Evolutionary conservation across 164 flowering plant species (phyloP).

Genomic region (Annona cherimola): DNA sequence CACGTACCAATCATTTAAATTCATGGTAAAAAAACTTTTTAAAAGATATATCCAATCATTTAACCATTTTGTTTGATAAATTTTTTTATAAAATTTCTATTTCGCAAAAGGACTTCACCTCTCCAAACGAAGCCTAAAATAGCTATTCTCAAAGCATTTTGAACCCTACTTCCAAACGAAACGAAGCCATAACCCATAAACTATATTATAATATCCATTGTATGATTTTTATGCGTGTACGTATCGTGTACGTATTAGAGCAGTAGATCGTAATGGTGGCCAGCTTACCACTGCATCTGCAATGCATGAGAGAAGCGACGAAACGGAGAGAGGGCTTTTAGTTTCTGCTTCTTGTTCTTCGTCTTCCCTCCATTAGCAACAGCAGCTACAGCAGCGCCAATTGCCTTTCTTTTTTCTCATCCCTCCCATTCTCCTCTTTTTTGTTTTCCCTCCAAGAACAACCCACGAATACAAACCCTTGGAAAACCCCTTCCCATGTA

Average conservation of each 20-base stretch:
- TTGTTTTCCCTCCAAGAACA: slow-evolving; percentile 3
- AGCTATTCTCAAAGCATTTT: too few relatives aligned
- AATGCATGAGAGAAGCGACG: slow-evolving; percentile 13
- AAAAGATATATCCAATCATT: too few relatives aligned
- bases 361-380: slow-evolving; percentile 7
- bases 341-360: background rate
- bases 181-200: too few relatives aligned
- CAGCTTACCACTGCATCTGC: slow-evolving; percentile 13
- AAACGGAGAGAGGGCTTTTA: slow-evolving; percentile 1
- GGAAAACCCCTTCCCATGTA: background rate
- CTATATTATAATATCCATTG: too few relatives aligned
- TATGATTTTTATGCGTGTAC: background rate
- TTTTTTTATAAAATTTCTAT: too few relatives aligned
- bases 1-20: too few relatives aligned
- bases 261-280: slow-evolving; percentile 5
- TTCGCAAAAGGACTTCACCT: too few relatives aligned
- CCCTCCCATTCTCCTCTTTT: background rate
- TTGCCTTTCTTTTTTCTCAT: background rate
- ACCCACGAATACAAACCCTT: slow-evolving; percentile 5
- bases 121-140: too few relatives aligned
- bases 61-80: too few relatives aligned
- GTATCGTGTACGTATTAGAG: background rate
- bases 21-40: too few relatives aligned
- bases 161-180: too few relatives aligned
- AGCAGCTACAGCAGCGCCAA: background rate